Evolutionary conservation across 176 grass and related monocot genomes (phyloP).

Genomic region (Lolium multiflorum): DNA sequence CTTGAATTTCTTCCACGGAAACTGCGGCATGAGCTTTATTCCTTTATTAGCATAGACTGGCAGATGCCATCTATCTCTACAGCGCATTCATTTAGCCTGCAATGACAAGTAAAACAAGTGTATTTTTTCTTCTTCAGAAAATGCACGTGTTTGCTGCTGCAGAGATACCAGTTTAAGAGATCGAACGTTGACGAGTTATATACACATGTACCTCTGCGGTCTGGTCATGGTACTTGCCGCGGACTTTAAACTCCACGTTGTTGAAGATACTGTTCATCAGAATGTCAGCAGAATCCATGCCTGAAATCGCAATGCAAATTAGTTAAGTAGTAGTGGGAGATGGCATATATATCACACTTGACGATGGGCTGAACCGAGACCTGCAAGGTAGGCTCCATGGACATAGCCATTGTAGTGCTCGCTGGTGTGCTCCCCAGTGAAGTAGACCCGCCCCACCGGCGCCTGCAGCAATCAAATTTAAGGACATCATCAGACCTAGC

Average conservation of each 20-base stretch:
- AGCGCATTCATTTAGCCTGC: not conserved
- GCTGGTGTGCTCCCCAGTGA: conserved; percentile 69
- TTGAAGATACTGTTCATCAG: conserved; percentile 35
- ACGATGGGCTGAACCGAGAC: not conserved
- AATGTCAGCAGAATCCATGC: conserved; percentile 55
- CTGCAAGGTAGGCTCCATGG: conserved; percentile 65
- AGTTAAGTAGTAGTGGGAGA: not conserved
- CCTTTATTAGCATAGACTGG: too few species aligned
- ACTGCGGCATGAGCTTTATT: too few species aligned
- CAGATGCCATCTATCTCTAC: not conserved
- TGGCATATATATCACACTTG: not conserved
- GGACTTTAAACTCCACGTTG: conserved; percentile 43
- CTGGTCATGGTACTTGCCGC: conserved; percentile 32
- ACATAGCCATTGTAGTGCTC: conserved; percentile 70
- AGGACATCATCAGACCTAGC: not conserved
- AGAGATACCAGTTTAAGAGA: not conserved
- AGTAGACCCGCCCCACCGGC: conserved; percentile 66
- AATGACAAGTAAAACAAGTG: not conserved
- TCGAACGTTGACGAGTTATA: not conserved
- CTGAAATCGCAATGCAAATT: conserved; percentile 5
- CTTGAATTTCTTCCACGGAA: too few species aligned
- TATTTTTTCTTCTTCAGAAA: not conserved
- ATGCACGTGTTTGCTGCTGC: too few species aligned
- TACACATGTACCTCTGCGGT: not conserved
- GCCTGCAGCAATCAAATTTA: conserved; percentile 29